Conservation (phyloP, 306 rosid species). For the Luffa acutangula region DNA sequence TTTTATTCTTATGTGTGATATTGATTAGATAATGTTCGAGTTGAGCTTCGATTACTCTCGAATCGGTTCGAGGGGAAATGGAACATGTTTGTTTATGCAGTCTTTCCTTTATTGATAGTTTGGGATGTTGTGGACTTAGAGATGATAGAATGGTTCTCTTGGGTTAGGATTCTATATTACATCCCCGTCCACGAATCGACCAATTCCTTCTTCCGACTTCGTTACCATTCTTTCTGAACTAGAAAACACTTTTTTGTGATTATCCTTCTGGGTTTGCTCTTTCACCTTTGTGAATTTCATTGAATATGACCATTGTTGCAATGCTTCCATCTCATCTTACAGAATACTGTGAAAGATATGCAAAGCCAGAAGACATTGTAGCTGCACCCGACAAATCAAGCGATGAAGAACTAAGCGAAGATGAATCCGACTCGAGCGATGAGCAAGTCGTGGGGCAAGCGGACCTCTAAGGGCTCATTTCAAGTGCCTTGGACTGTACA, state of each 20-base stretch:
- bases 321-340: not conserved
- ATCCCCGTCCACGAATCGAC: not conserved
- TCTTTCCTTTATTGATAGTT: not conserved
- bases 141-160: not conserved
- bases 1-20: not conserved
- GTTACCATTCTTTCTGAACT: not conserved
- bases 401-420: conserved; percentile 75
- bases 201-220: not conserved
- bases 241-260: not conserved
- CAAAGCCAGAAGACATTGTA: conserved; percentile 69
- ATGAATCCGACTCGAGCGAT: conserved; percentile 54
- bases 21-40: not conserved
- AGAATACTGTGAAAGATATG: conserved; percentile 75
- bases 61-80: not conserved
- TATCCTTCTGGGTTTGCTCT: not conserved
- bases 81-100: not conserved
- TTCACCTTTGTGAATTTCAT: not conserved
- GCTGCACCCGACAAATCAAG: conserved; percentile 39
- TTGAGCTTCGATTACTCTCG: not conserved
- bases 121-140: not conserved
- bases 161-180: not conserved
- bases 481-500: not conserved
- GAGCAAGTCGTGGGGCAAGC: conserved; percentile 57
- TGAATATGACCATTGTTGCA: not conserved
- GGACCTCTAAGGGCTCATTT: conserved; percentile 30